Conservation (phyloP, 2,329 filamentous ascomycete genomes). For the Xylogone sp. region DNA sequence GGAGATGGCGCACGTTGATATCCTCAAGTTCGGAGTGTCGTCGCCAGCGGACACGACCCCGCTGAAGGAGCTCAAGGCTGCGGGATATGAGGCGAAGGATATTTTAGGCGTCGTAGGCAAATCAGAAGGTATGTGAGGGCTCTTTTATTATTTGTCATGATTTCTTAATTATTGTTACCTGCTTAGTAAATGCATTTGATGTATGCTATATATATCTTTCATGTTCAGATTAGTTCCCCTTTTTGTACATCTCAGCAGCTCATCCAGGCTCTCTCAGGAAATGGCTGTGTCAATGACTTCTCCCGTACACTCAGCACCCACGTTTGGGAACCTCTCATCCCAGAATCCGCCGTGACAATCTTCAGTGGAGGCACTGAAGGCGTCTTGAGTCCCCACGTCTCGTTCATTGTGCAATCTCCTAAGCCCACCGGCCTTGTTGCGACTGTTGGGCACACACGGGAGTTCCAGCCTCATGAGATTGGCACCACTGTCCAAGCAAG, state of each 20-base stretch:
- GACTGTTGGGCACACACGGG: conserved; percentile 22
- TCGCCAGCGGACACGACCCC: conserved; percentile 28
- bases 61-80: conserved; percentile 19
- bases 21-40: conserved; percentile 28
- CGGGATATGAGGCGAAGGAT: conserved; percentile 24
- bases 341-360: conserved; percentile 25
- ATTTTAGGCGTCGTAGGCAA: conserved; percentile 30
- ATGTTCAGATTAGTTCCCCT: neutral
- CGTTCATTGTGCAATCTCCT: conserved; percentile 22
- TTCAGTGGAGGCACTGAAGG: conserved; percentile 31
- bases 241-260: neutral
- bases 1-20: conserved; percentile 23
- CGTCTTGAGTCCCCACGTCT: conserved; percentile 28
- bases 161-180: no score
- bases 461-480: conserved; percentile 25
- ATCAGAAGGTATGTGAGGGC: conserved; percentile 22
- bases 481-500: conserved; percentile 24
- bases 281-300: conserved; percentile 33
- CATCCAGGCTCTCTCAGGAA: conserved; percentile 15
- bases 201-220: no score
- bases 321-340: conserved; percentile 28
- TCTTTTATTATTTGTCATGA: neutral
- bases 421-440: conserved; percentile 20
- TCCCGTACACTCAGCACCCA: conserved; percentile 26
- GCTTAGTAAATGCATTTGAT: no score